Conservation (phyloP, 768 basidiomycete species). For the Serendipita sp. region DNA sequence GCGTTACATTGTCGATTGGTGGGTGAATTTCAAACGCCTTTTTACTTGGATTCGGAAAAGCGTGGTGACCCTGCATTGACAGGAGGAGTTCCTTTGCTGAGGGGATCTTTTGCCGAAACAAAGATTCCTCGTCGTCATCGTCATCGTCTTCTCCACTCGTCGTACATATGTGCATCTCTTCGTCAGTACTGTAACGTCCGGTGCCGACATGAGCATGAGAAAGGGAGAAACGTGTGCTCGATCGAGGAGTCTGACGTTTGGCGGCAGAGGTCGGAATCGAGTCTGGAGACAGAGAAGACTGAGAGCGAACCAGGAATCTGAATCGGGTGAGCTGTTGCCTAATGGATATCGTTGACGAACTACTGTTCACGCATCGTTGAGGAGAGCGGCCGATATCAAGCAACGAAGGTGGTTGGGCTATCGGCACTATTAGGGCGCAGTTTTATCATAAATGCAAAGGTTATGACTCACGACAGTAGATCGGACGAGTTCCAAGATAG, state of each 20-base stretch:
- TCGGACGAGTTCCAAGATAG: background rate
- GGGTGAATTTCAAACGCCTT: too few relatives aligned
- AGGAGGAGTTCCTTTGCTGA: background rate
- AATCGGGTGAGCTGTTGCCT: background rate
- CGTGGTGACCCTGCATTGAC: too few relatives aligned
- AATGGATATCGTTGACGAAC: background rate
- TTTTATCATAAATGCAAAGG: background rate
- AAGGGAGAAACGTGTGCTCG: background rate
- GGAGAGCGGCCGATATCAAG: background rate
- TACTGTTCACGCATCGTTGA: background rate
- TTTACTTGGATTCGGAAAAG: too few relatives aligned
- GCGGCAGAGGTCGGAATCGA: background rate
- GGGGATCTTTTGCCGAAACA: background rate
- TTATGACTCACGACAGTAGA: background rate
- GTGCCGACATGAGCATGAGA: background rate
- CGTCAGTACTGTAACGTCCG: background rate
- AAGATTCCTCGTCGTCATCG: background rate
- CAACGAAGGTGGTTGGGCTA: background rate
- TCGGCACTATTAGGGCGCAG: background rate
- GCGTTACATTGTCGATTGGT: too few relatives aligned
- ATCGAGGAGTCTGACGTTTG: background rate
- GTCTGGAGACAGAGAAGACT: background rate
- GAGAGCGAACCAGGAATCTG: background rate
- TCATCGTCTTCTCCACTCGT: background rate
- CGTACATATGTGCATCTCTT: background rate